phyloP scores from a whole-genome alignment of 2,329 filamentous ascomycete species.

The Fusarium tupiense region DNA sequence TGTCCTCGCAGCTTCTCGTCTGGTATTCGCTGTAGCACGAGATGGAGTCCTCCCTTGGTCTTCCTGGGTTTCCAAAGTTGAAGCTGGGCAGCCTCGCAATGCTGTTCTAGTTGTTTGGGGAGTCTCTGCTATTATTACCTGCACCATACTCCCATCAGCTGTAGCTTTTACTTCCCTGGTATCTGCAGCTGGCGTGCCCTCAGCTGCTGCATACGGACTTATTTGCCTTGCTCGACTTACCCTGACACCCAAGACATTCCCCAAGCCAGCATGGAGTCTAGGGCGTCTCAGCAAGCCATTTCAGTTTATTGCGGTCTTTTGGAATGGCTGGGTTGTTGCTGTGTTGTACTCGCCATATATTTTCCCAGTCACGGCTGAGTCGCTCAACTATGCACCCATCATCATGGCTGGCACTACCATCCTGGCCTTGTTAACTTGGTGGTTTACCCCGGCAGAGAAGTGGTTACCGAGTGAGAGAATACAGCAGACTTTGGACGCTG shows the following conservation, averaged over 20 bases:
- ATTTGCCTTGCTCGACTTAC: not conserved
- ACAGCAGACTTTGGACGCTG: not conserved
- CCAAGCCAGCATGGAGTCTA: constrained; percentile 2
- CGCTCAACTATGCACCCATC: not conserved
- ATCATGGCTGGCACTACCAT: not conserved
- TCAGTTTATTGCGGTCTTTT: not conserved
- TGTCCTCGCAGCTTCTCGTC: not conserved
- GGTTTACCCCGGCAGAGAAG: not conserved
- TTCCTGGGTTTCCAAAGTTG: not conserved
- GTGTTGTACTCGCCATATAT: not conserved
- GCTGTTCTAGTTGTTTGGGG: not conserved
- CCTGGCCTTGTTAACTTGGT: not conserved
- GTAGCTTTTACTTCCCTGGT: not conserved
- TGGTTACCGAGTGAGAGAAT: not conserved
- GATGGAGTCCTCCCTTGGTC: constrained; percentile 1
- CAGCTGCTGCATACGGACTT: not conserved
- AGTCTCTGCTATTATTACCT: not conserved
- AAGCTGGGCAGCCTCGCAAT: not conserved
- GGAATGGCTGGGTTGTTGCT: not conserved
- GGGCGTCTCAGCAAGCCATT: not conserved
- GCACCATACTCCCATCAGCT: not conserved
- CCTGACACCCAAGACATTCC: not conserved
- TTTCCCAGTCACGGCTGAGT: not conserved
- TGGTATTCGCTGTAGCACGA: not conserved
- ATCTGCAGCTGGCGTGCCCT: not conserved